Base-by-base conservation (phyloP, 345 rosid genomes). In the Tarenaya hassleriana region DNA sequence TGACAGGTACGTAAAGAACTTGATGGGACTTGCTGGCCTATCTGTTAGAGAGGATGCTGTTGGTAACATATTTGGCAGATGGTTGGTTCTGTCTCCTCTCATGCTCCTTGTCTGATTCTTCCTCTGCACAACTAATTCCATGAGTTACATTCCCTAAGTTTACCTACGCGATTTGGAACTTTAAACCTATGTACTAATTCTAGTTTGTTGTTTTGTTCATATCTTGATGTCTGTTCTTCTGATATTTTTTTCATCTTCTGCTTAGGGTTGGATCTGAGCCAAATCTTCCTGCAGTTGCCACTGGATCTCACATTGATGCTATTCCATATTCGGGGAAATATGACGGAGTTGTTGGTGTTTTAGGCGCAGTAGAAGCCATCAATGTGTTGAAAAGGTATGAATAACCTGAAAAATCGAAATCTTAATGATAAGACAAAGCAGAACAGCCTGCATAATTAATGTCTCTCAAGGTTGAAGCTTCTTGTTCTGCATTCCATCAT, bases 261-360 rank as follows among this genome's bases (percentile, higher is more conserved):
- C 13, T 59, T 71, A 84, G 95, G 98, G 79, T 70, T 56, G 92
- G 95, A 47, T 63, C 66, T 65, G 85, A 86, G 58, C 76, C 81
- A 48, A 69, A 66, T 69, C 96, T 82, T 33, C 46, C 83, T 62
- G 70, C 87, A 5, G 79, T 86, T 45, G 98, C 89, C 7, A 84
- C 96, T 21, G 98, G 96, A 64, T 91, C 98, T 67, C 96, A 91
- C 32, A 82, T 80, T 5, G 98, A 91, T 80, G 98, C 98, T 61
- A 91, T 91, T 70, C 98, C 98, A 2, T 86, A 80, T 73, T 86
- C 96, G 0, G 98, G 98, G 38, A 91, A 86, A 70, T 91, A 77
- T 66, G 98, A 91, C 69, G 96, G 98, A 14, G 97, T 86, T 37
- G 91, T 86, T 20, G 97, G 97, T 73, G 96, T 91, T 73, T 70